Conservation (phyloP, 768 basidiomycete genomes). For the Phylloporus arenicola region DNA sequence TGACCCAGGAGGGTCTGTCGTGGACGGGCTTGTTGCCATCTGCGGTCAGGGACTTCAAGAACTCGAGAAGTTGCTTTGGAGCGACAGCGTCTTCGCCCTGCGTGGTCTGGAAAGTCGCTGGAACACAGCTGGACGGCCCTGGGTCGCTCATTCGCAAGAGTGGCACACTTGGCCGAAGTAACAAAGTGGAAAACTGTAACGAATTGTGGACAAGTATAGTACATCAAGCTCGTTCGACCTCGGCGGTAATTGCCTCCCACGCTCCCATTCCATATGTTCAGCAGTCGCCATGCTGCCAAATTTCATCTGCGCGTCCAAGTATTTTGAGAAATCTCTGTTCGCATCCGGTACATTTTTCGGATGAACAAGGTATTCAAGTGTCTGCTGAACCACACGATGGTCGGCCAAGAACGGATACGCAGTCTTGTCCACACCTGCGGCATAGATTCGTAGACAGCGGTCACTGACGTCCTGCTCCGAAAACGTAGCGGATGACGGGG, state of each 20-base stretch:
- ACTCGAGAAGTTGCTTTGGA: slow-evolving; percentile 39
- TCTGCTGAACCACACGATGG: too few species aligned
- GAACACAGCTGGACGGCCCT: slow-evolving; percentile 23
- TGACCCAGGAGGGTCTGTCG: slow-evolving; percentile 44
- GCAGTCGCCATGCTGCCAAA: not conserved
- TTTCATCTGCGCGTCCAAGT: not conserved
- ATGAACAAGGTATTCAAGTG: too few species aligned
- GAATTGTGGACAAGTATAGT: too few species aligned
- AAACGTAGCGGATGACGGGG: too few species aligned
- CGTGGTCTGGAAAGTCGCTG: slow-evolving; percentile 30
- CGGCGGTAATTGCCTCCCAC: not conserved
- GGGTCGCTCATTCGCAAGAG: slow-evolving; percentile 8
- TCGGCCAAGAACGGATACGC: too few species aligned
- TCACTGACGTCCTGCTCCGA: too few species aligned
- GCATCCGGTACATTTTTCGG: too few species aligned
- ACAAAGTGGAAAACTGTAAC: too few species aligned
- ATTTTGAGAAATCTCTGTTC: not conserved
- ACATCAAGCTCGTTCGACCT: too few species aligned
- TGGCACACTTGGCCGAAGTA: not conserved
- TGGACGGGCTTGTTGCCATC: slow-evolving; percentile 29
- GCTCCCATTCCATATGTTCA: not conserved
- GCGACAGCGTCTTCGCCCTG: slow-evolving; percentile 20
- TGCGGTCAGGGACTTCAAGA: slow-evolving; percentile 35
- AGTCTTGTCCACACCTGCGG: too few species aligned
- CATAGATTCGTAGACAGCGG: too few species aligned